Evolutionary conservation across 495 filamentous ascomycete genomes (phyloP), one percentile per base, ranked within the genome.

Genomic region (Penicillium paradoxum): DNA sequence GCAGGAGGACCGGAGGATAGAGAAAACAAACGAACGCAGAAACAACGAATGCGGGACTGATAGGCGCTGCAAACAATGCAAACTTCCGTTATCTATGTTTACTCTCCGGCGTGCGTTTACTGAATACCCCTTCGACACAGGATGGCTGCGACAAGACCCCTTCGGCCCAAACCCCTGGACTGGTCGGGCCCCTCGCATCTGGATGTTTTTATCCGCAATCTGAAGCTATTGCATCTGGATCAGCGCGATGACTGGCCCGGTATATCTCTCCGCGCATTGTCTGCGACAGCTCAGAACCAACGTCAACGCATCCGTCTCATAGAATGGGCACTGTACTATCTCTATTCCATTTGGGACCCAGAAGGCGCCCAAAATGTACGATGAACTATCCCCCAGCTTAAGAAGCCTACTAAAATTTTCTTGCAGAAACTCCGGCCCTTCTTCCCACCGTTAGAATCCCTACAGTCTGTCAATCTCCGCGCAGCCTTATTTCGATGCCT

Each of bases 401-500:
- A 14, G 46, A 32, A 45, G 15, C n/a, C 22, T 43, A 29, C 49
- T 60, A 30, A 52, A 34, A 8, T 33, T 13, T 46, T n/a, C 22
- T 29, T 21, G 18, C 58, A 92, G 84, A 95, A 93, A 79, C 78
- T 95, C 11, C 87, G 84, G 36, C 88, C 90, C 0, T 95, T 92
- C 75, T 95, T 90, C 66, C 91, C 91, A 33, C 87, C 91, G 7
- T 76, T 88, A 57, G 89, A 92, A 63, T 86, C 89, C 18, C 78
- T 95, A 30, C 90, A 93, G 62, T 95, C 90, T 5, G 76, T 92
- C 58, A 95, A 95, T 63, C 82, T 96, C 11, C 88, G 91, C 53
- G 83, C 88, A 18, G 90, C 90, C 19, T 73, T 95, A n/a, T 89
- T 89, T 56, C 78, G 88, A 56, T 78, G 77, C 41, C 75, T 96